Evolutionary conservation across 805 yeast species (phyloP).

Genomic region (Candida quercuum): DNA sequence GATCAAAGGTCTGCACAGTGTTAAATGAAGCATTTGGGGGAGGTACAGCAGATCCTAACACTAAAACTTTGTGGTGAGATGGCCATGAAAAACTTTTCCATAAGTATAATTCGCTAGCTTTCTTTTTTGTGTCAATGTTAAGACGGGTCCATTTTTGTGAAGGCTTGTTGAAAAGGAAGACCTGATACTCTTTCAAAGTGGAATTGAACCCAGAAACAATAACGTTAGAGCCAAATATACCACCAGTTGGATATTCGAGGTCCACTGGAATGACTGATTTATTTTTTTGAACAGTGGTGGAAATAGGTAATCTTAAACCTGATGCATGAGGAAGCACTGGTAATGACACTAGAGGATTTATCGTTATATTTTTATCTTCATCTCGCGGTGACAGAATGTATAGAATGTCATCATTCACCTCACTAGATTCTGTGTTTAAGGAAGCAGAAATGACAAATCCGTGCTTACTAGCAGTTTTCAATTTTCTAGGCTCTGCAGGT

Average conservation of each 20-base stretch:
- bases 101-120: slow-evolving; percentile 42
- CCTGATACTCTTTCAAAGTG: slow-evolving; percentile 34
- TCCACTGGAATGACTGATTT: slow-evolving; percentile 37
- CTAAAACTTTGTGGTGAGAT: slow-evolving; percentile 66
- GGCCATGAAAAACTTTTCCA: slow-evolving; percentile 73
- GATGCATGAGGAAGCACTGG: slow-evolving; percentile 27
- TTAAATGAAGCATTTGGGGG: slow-evolving; percentile 22
- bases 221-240: slow-evolving; percentile 59
- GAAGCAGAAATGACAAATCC: slow-evolving; percentile 17
- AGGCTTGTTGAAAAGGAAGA: slow-evolving; percentile 47
- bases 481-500: slow-evolving; percentile 1
- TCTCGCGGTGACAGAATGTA: slow-evolving; percentile 13
- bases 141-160: slow-evolving; percentile 62
- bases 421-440: slow-evolving; percentile 2
- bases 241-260: slow-evolving; percentile 53
- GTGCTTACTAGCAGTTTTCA: slow-evolving; percentile 13
- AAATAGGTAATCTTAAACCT: slow-evolving; percentile 26
- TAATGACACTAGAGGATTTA: slow-evolving; percentile 27
- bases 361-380: slow-evolving; percentile 3
- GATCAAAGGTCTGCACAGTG: slow-evolving; percentile 37
- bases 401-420: slow-evolving; percentile 14
- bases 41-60: slow-evolving; percentile 41
- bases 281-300: slow-evolving; percentile 14
- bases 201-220: slow-evolving; percentile 57
- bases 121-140: slow-evolving; percentile 44